Evolutionary conservation across 176 grass and related monocot genomes (phyloP).

Genomic region (Tuctoria greenei): DNA sequence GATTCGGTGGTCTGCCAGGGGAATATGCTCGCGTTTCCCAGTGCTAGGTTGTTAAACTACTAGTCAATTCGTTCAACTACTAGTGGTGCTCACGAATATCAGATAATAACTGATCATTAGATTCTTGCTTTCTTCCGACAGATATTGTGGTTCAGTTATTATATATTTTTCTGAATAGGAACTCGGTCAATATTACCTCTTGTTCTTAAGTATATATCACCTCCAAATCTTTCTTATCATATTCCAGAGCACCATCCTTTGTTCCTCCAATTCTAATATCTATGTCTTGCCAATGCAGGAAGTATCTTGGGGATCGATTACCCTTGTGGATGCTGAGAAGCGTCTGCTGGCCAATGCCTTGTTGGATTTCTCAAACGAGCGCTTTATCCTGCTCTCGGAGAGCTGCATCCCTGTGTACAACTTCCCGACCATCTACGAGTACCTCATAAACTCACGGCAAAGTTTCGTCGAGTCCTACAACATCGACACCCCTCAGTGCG

Average conservation of each 20-base stretch:
- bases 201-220: background rate
- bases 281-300: slow-evolving; percentile 50
- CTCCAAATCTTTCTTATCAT: background rate
- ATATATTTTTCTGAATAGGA: background rate
- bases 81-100: slow-evolving; percentile 39
- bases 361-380: slow-evolving; percentile 81
- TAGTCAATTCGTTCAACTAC: slow-evolving; percentile 14
- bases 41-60: slow-evolving; percentile 31
- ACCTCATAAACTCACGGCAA: slow-evolving; percentile 65
- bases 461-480: slow-evolving; percentile 77
- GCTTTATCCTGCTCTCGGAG: slow-evolving; percentile 73
- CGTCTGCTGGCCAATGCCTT: slow-evolving; percentile 75
- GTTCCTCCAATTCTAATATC: slow-evolving; percentile 7
- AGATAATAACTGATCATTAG: background rate
- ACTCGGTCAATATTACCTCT: background rate
- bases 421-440: slow-evolving; percentile 74
- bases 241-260: background rate
- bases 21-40: slow-evolving; percentile 44
- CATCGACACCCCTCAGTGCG: slow-evolving; percentile 52
- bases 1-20: slow-evolving; percentile 19
- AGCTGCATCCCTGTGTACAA: slow-evolving; percentile 79
- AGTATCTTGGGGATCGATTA: slow-evolving; percentile 85
- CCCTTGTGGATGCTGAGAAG: slow-evolving; percentile 83
- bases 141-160: background rate
- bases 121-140: slow-evolving; percentile 16